Evolutionary conservation across 805 yeast species (phyloP).

Genomic region (Pichia nakasei): DNA sequence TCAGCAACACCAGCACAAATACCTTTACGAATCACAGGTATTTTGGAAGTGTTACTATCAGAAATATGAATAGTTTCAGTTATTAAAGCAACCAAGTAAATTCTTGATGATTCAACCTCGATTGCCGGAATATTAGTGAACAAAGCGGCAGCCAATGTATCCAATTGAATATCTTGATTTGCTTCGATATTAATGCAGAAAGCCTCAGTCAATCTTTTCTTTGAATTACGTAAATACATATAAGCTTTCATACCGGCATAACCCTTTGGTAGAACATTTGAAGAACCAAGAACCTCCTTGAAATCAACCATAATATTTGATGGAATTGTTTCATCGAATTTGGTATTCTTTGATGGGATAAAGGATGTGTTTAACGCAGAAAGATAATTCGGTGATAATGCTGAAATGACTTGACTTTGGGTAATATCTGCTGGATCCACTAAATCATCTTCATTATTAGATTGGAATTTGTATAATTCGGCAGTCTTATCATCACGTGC

Average conservation of each 20-base stretch:
- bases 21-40: constrained; percentile 52
- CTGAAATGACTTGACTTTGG: constrained; percentile 58
- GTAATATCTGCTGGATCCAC: constrained; percentile 52
- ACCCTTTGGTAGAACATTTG: constrained; percentile 54
- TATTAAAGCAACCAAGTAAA: constrained; percentile 67
- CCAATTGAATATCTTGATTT: constrained; percentile 49
- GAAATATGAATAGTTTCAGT: constrained; percentile 55
- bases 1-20: constrained; percentile 86
- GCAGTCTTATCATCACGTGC: constrained; percentile 57
- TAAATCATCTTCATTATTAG: constrained; percentile 8
- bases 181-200: constrained; percentile 60
- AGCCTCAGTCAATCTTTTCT: constrained; percentile 66
- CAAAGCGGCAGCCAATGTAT: constrained; percentile 68
- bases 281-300: constrained; percentile 54
- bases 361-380: constrained; percentile 27
- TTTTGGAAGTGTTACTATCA: neutral
- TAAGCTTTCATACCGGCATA: constrained; percentile 66
- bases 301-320: constrained; percentile 71
- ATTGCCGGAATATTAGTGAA: constrained; percentile 67
- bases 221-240: constrained; percentile 57
- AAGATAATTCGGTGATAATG: constrained; percentile 58
- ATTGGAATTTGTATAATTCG: constrained; percentile 34
- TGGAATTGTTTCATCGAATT: constrained; percentile 43
- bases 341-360: constrained; percentile 37
- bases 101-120: constrained; percentile 49